Base-by-base conservation (phyloP, 768 basidiomycete genomes). In the Suillus lakei region DNA sequence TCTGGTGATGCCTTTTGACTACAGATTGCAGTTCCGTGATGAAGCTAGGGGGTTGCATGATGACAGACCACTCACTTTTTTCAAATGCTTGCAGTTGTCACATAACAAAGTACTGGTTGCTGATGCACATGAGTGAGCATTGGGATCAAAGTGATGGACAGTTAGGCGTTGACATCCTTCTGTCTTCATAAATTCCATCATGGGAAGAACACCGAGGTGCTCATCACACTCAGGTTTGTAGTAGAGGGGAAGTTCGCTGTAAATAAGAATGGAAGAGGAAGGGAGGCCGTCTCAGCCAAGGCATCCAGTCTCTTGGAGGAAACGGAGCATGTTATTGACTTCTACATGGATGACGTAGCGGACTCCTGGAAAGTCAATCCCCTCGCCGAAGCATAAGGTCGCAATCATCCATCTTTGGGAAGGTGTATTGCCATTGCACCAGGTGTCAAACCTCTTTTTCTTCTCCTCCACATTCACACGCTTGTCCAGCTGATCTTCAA, bases 281-380 rank as follows among this genome's bases (percentile, higher is more conserved):
- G 7, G 18, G 5, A 30, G 1, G 0, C 68, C 58, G 18, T 70
- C 68, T 23, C 58, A 36, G 0, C 69, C 69, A 7, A 70, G 66
- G 5, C 21, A 61, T 0, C 69, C 64, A 5, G 63, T 69, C 8
- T 70, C 69, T 48, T 69, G 69, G 7, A 70, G 68, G 48, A 70
- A 65, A 0, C 28, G 63, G 0, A 69, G 39, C 64, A 69, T 68
- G 12, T 61, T 56, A 7, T 26, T 50, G 0, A 50, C 48, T 15
- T 50, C 48, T 7, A 26, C 5, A 2, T 50, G 48, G 48, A 50
- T 50, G 48, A 50, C 6, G 5, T 26, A 6, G 13, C 12, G 5
- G 3, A 26, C 48, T 26, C 48, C 23, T 0, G 5, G 48, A 3
- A 50, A 50, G 7, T 50, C 13, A 15, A 50, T 50, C 13, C 48